Evolutionary conservation across 768 basidiomycete genomes (phyloP), one percentile per base, ranked within the genome.

Genomic region (Hirschioporus abietinus): DNA sequence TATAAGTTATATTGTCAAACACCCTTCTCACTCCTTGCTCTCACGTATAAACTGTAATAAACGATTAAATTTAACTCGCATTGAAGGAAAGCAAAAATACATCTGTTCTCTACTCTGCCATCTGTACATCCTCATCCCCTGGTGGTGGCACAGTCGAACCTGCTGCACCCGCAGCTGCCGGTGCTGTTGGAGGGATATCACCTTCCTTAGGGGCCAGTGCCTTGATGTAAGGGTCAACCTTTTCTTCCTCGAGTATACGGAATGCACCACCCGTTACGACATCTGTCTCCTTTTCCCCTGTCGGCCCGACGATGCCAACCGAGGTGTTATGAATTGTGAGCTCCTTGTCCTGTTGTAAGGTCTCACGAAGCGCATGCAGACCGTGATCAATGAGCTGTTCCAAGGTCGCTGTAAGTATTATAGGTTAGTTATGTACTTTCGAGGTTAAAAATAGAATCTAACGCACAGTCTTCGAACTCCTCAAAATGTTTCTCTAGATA

Each of bases 331-430:
- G 87, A 71, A 89, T 80, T 20, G 89, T 95, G 66, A 99, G 88
- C 73, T 93, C 95, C 77, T 99, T 99, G 81, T 99, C 97, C 74
- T 99, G 97, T 73, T 99, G 97, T 42, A 99, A 86, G 1, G 97
- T 99, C 76, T 99, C 96, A 34, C 95, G 89, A 18, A 99, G 85
- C 15, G 97, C 96, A 67, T 95, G 92, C 52, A 99, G 84, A 18
- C 97, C 97, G 74, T 99, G 97, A 70, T 85, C 86, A 77, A 99
- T 88, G 35, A 99, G 84, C 57, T 95, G 89, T 75, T 96, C 92
- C 64, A 98, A 82, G 58, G 86, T 85, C 76, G 88, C 95, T 96
- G 75, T 42, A n/a, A 7, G 24, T 35, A n/a, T 63, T 35, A 25
- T n/a, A 23, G 42, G 60, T 66, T 18, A 58, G 42, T 52, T 3